Conservation (phyloP, 2,329 filamentous ascomycete genomes). For the Claviceps spartinae region DNA sequence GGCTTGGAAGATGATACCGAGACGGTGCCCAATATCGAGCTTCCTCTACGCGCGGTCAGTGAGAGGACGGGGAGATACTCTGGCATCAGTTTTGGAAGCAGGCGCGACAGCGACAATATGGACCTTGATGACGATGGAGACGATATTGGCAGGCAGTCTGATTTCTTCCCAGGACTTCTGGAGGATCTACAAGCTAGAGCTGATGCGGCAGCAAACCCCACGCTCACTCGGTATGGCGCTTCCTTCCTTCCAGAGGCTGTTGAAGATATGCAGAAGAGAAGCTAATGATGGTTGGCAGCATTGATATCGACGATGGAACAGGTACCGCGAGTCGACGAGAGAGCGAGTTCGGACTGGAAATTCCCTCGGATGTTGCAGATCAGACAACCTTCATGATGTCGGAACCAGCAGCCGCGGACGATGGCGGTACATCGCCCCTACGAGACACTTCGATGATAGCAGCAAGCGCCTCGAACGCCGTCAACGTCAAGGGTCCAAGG, state of each 20-base stretch:
- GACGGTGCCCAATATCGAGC: slow-evolving; percentile 45
- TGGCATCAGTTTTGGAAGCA: slow-evolving; percentile 39
- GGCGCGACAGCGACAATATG: slow-evolving; percentile 40
- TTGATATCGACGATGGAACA: slow-evolving; percentile 27
- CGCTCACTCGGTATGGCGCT: slow-evolving; percentile 28
- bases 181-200: slow-evolving; percentile 28
- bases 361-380: slow-evolving; percentile 32
- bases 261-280: background rate
- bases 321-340: slow-evolving; percentile 26
- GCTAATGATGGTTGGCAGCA: slow-evolving; percentile 11
- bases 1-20: slow-evolving; percentile 45
- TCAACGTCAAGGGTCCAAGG: background rate
- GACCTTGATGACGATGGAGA: slow-evolving; percentile 23
- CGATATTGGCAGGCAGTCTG: slow-evolving; percentile 31
- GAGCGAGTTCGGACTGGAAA: slow-evolving; percentile 38
- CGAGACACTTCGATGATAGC: slow-evolving; percentile 1
- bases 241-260: no score
- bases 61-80: slow-evolving; percentile 34
- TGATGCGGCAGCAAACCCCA: slow-evolving; percentile 24
- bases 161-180: slow-evolving; percentile 37
- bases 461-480: background rate
- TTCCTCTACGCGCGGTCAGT: slow-evolving; percentile 38
- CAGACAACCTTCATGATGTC: slow-evolving; percentile 40
- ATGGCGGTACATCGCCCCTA: slow-evolving; percentile 13
- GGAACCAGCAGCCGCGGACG: slow-evolving; percentile 17